A percentile compares a stretch with the other conserved stretches of the same genome.
phyloP scores from a whole-genome alignment of 352 stramenopile species.

The Globisporangium barbulae region DNA sequence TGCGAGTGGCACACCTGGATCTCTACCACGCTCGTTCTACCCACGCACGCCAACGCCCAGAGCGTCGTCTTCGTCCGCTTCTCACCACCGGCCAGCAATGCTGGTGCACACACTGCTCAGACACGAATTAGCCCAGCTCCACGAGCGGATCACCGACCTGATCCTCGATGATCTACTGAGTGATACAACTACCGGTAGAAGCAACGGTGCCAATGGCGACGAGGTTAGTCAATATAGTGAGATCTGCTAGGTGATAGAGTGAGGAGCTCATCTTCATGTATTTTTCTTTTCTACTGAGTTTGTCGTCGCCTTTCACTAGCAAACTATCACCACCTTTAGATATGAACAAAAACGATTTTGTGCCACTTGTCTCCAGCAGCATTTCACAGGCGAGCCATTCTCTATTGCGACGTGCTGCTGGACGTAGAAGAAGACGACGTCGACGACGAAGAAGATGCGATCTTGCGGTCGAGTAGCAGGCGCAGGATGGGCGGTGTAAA shows the following conservation, averaged over 20 bases:
- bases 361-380: not conserved
- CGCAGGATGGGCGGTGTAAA: slow-evolving; percentile 77
- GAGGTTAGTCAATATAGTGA: too few relatives aligned
- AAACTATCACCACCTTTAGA: slow-evolving; percentile 12
- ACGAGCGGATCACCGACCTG: slow-evolving; percentile 28
- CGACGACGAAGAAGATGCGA: slow-evolving; percentile 14
- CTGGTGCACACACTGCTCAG: slow-evolving; percentile 12
- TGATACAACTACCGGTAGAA: not conserved
- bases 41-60: slow-evolving; percentile 27
- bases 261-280: not conserved
- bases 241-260: too few relatives aligned
- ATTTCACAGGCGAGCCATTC: not conserved
- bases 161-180: slow-evolving; percentile 35
- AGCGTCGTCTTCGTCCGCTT: not conserved
- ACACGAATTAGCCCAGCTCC: slow-evolving; percentile 29
- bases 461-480: slow-evolving; percentile 53
- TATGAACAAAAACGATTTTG: slow-evolving; percentile 17
- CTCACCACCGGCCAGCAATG: not conserved
- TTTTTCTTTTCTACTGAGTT: not conserved
- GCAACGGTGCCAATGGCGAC: too few relatives aligned
- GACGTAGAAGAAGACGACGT: not conserved
- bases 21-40: not conserved
- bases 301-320: not conserved
- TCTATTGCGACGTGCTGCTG: slow-evolving; percentile 5
- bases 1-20: not conserved